These are phyloP conservation scores for Rhododendron vialii DNA, from an alignment of 148 eudicot species.

Conservation along the genomic window DNA sequence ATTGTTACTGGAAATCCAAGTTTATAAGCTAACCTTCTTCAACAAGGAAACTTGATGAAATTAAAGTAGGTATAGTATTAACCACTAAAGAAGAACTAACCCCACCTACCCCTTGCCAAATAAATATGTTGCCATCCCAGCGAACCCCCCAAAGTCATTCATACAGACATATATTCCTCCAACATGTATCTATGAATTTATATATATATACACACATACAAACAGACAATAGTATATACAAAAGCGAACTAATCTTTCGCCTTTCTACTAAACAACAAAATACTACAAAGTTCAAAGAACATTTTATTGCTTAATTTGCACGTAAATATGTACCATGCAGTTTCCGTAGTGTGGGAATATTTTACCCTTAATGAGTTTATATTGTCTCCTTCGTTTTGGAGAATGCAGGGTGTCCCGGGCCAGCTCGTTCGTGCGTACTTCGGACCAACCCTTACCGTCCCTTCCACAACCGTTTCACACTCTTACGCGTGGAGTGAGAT, in stretches of 20 bases:
- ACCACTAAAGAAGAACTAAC: slow-evolving; percentile 11
- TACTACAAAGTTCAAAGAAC: not conserved
- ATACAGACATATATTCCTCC: not conserved
- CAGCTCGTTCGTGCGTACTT: too few relatives aligned
- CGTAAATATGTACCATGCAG: not conserved
- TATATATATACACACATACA: too few relatives aligned
- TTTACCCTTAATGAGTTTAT: too few relatives aligned
- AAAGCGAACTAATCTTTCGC: not conserved
- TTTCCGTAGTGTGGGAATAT: not conserved
- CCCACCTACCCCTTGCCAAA: slow-evolving; percentile 14
- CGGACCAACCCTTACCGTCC: too few relatives aligned
- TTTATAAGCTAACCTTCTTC: not conserved
- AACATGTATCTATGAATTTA: not conserved
- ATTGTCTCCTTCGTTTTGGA: too few relatives aligned
- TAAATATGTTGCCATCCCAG: not conserved
- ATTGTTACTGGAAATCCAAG: slow-evolving; percentile 1
- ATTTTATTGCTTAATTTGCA: not conserved
- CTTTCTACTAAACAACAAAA: not conserved
- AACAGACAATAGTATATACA: not conserved
- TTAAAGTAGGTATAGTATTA: slow-evolving; percentile 8
- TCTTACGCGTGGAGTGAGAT: too few relatives aligned
- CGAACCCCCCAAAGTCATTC: not conserved
- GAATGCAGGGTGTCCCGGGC: too few relatives aligned
- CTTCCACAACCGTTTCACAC: too few relatives aligned
- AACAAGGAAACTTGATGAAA: slow-evolving; percentile 2